Percentiles rank a stretch among this genome's conserved stretches.
These are phyloP conservation scores for Gossypium raimondii DNA, from an alignment of 345 rosid genomes.

Conservation along the genomic window DNA sequence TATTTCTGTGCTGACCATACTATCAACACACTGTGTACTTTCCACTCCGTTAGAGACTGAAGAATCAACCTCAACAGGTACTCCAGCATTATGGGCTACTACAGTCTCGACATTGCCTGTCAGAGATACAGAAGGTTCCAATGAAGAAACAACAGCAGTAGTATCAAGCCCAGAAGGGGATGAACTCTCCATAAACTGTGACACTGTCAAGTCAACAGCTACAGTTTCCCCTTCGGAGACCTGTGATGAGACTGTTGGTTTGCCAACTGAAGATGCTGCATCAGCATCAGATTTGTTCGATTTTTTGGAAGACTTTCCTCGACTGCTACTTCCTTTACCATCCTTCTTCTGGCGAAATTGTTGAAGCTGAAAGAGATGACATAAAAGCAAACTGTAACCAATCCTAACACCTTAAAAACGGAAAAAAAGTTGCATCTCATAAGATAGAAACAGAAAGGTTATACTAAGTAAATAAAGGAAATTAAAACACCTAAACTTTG, in stretches of 20 bases:
- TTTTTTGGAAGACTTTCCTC: conserved; percentile 66
- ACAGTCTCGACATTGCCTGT: conserved; percentile 15
- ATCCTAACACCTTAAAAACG: neutral
- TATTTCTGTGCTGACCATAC: conserved; percentile 13
- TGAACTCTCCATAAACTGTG: conserved; percentile 27
- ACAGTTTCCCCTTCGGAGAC: conserved; percentile 38
- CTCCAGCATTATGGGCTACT: conserved; percentile 26
- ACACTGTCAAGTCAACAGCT: conserved; percentile 34
- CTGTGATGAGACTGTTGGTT: conserved; percentile 20
- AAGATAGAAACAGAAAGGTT: neutral
- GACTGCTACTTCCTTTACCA: conserved; percentile 63
- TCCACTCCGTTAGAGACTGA: conserved; percentile 31
- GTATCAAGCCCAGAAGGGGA: conserved; percentile 26
- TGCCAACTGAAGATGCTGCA: conserved; percentile 23
- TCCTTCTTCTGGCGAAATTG: conserved; percentile 94
- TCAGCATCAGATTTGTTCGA: conserved; percentile 50
- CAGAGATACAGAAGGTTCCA: conserved; percentile 27
- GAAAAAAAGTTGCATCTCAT: neutral
- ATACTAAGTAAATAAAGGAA: neutral
- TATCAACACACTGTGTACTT: conserved; percentile 22
- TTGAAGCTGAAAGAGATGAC: conserved; percentile 64
- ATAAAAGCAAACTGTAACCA: conserved; percentile 14
- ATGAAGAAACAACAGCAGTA: conserved; percentile 29
- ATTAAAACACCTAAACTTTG: neutral
- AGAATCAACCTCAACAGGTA: conserved; percentile 20